A percentile compares a stretch with the other conserved stretches of the same genome.
Conservation (phyloP, 345 rosid species). For the Raphanus raphanistrum region DNA sequence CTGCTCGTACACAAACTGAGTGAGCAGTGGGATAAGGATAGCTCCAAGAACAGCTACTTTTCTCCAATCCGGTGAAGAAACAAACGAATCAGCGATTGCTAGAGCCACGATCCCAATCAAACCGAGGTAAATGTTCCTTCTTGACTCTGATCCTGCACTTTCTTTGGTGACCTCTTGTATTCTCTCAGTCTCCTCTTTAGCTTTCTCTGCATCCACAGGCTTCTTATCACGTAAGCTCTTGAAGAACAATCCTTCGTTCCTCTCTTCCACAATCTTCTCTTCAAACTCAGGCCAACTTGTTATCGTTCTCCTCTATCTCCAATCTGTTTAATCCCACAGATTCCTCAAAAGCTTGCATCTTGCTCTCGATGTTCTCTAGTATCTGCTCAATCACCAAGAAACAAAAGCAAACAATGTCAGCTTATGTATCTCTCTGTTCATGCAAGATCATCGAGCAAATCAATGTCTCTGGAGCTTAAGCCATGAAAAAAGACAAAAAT, state of each 20-base stretch:
- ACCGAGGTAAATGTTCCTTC: slow-evolving; percentile 73
- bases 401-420: background rate
- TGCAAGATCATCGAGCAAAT: slow-evolving; percentile 19
- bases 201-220: slow-evolving; percentile 52
- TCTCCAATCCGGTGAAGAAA: slow-evolving; percentile 72
- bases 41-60: slow-evolving; percentile 86
- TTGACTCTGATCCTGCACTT: slow-evolving; percentile 57
- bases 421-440: background rate
- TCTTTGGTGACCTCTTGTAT: slow-evolving; percentile 50
- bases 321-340: slow-evolving; percentile 58
- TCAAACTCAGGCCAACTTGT: slow-evolving; percentile 66
- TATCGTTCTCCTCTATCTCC: slow-evolving; percentile 69
- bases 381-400: slow-evolving; percentile 51
- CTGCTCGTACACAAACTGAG: slow-evolving; percentile 73
- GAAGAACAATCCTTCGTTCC: slow-evolving; percentile 88
- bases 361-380: slow-evolving; percentile 75
- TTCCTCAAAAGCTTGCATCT: slow-evolving; percentile 88
- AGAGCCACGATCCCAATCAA: slow-evolving; percentile 53
- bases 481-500: background rate
- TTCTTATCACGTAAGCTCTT: slow-evolving; percentile 62
- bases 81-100: slow-evolving; percentile 60
- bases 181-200: slow-evolving; percentile 60
- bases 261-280: slow-evolving; percentile 62
- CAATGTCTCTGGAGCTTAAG: slow-evolving; percentile 7
- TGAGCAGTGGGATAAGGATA: slow-evolving; percentile 66